Conservation (phyloP, 495 filamentous ascomycete species). For the Hypoxylon trugodes region DNA sequence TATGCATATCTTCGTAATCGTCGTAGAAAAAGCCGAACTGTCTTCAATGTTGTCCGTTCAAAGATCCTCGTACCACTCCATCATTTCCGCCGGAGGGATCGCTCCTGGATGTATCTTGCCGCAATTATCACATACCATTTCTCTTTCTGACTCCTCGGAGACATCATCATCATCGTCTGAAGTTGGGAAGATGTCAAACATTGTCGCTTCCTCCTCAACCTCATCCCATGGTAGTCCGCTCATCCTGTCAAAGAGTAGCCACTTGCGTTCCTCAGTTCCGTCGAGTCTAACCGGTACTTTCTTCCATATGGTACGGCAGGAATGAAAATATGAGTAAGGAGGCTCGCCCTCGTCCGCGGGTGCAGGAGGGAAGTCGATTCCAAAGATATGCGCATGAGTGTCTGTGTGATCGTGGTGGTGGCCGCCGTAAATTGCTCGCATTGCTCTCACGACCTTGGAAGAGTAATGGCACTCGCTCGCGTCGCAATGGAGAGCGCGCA, state of each 20-base stretch:
- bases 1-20: constrained; percentile 37
- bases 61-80: constrained; percentile 41
- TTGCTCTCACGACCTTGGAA: constrained; percentile 47
- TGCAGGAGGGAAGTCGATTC: constrained; percentile 40
- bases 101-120: constrained; percentile 47
- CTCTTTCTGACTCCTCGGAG: too few species aligned
- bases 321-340: constrained; percentile 47
- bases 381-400: constrained; percentile 28
- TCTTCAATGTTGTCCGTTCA: neutral
- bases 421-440: constrained; percentile 26
- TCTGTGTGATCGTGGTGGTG: constrained; percentile 27
- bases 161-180: constrained; percentile 43
- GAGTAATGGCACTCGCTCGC: constrained; percentile 25
- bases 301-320: constrained; percentile 56
- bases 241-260: constrained; percentile 54
- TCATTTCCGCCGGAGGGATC: constrained; percentile 36
- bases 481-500: constrained; percentile 41
- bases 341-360: constrained; percentile 51
- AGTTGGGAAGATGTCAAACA: constrained; percentile 33
- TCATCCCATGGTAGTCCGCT: constrained; percentile 45
- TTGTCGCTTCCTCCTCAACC: constrained; percentile 41
- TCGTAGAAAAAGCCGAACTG: constrained; percentile 17
- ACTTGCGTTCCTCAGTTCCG: constrained; percentile 43
- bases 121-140: constrained; percentile 49
- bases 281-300: constrained; percentile 46